Evolutionary conservation across 352 stramenopile genomes (phyloP), one percentile per base, ranked within the genome.

Genomic region (Globisporangium emineosum): DNA sequence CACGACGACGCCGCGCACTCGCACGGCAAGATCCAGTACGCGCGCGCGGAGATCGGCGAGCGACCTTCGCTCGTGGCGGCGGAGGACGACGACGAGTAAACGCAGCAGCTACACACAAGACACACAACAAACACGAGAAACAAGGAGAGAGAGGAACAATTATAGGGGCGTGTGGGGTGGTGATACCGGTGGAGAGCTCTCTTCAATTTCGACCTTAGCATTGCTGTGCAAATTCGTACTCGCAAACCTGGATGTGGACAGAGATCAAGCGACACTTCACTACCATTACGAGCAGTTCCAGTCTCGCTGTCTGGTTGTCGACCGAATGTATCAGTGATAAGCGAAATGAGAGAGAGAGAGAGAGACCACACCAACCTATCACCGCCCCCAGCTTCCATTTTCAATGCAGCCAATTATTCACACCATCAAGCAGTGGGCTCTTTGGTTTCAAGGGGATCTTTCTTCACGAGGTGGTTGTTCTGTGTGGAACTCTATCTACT

Each of bases 1-100:
- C 54, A 77, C 57, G 33, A 47, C 56, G 29, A 59, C 62, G 79
- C 49, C 40, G 52, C 60, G 42, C 66, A 81, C 70, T 40, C 33
- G 33, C 50, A 81, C 66, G 85, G 78, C 52, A 73, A 73, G 60
- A 71, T 88, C 64, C 75, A 75, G 70, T 93, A 88, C 73, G 72
- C 84, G 65, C 83, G 79, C 57, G 75, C 74, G 30, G 85, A 94
- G 61, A 80, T 91, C 50, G 83, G 83, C 49, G 83, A 75, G 57
- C 65, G 83, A 67, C 78, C 78, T 37, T 73, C 76, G 62, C 69
- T 89, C 32, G 79, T 89, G 65, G 67, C 78, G 47, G 75, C 78
- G 32, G 80, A 87, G 43, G 68, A 71, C 21, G 68, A 64, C 42
- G 78, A 75, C 42, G 71, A 81, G 21, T 80, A 80, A 67, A 58